Conservation (phyloP, 768 basidiomycete genomes). For the Hirschioporus abietinus region DNA sequence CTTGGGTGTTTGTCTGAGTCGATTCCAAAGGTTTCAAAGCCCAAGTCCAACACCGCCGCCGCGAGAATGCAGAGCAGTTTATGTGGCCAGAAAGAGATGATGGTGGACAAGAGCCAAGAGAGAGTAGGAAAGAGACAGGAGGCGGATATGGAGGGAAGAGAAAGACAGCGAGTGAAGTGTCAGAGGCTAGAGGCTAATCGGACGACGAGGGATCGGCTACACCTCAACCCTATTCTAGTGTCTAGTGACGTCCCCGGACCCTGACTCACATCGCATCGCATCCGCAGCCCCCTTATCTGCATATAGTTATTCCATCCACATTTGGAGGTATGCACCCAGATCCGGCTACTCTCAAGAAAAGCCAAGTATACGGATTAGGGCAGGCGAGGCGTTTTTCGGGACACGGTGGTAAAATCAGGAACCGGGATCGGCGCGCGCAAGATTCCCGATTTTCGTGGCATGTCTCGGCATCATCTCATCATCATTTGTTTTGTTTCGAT, state of each 20-base stretch:
- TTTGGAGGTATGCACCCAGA: neutral
- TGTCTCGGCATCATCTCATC: too few species aligned
- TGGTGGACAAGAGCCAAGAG: neutral
- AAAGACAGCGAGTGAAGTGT: neutral
- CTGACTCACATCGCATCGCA: neutral
- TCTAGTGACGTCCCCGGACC: neutral
- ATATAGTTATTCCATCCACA: neutral
- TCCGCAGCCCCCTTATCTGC: neutral
- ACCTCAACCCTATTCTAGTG: neutral
- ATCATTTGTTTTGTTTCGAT: too few species aligned
- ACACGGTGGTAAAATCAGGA: neutral
- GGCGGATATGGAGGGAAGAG: neutral
- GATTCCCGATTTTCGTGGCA: neutral
- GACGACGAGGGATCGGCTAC: neutral
- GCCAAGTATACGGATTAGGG: too few species aligned
- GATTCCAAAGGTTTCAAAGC: too few species aligned
- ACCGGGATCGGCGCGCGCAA: neutral
- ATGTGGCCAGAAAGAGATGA: neutral
- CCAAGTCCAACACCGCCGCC: too few species aligned
- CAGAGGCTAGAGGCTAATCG: neutral
- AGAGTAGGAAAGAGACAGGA: neutral
- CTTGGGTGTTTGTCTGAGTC: too few species aligned
- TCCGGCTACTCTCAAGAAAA: too few species aligned
- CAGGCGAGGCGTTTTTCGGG: neutral
- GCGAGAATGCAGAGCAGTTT: too few species aligned